Percentiles rank a stretch among this genome's conserved stretches.
phyloP scores from a whole-genome alignment of 306 rosid species.

The Trifolium repens region DNA sequence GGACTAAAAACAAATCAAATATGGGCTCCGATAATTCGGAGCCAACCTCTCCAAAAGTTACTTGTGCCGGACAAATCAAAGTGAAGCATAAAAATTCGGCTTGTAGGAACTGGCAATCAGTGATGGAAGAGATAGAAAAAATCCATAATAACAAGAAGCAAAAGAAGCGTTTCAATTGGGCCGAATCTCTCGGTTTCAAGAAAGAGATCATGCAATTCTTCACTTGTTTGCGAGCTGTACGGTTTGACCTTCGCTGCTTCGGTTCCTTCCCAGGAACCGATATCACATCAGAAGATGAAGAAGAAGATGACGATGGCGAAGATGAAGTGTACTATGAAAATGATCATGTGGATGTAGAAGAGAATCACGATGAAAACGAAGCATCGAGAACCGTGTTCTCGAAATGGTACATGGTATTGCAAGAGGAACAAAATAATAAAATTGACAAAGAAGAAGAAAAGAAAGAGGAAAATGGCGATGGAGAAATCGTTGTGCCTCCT shows the following conservation, averaged over 20 bases:
- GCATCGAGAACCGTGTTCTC: slow-evolving; percentile 67
- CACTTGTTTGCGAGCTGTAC: slow-evolving; percentile 69
- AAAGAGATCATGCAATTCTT: slow-evolving; percentile 85
- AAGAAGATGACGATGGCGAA: slow-evolving; percentile 47
- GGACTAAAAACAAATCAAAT: slow-evolving; percentile 70
- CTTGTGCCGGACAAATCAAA: slow-evolving; percentile 95
- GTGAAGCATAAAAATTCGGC: slow-evolving; percentile 59
- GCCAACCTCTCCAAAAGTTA: slow-evolving; percentile 96
- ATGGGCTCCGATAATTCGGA: slow-evolving; percentile 66
- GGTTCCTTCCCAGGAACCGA: slow-evolving; percentile 65
- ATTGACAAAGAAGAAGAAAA: slow-evolving; percentile 43
- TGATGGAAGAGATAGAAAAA: slow-evolving; percentile 95
- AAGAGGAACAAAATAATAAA: slow-evolving; percentile 58
- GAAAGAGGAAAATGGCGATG: slow-evolving; percentile 32
- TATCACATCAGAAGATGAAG: slow-evolving; percentile 59
- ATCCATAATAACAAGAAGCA: slow-evolving; percentile 63
- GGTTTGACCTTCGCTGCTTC: slow-evolving; percentile 77
- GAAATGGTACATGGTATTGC: slow-evolving; percentile 90
- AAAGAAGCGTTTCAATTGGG: slow-evolving; percentile 65
- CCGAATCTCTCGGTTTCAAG: slow-evolving; percentile 72
- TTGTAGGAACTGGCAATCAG: slow-evolving; percentile 86
- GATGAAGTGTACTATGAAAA: slow-evolving; percentile 39
- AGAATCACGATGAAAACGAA: slow-evolving; percentile 34
- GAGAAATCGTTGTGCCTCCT: slow-evolving; percentile 58
- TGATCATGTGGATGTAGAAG: slow-evolving; percentile 40